A percentile compares a stretch with the other conserved stretches of the same genome.
These are phyloP conservation scores for Magnaporthales sp. DNA, from an alignment of 2,329 filamentous ascomycete species.

Conservation along the genomic window DNA sequence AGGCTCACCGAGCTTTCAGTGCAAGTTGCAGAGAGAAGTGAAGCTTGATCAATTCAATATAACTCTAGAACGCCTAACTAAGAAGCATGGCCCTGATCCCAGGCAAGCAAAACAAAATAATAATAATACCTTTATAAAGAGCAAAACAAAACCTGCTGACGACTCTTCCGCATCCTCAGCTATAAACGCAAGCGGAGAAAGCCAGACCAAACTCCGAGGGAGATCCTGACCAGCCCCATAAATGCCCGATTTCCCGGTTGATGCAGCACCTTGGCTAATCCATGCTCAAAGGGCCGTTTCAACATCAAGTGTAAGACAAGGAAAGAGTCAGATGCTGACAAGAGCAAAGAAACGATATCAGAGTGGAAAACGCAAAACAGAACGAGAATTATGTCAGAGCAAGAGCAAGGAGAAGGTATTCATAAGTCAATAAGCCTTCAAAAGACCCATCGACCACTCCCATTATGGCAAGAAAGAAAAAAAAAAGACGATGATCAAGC, in stretches of 20 bases:
- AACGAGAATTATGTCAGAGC: not conserved
- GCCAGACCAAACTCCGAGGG: not conserved
- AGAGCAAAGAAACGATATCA: not conserved
- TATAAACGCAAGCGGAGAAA: not conserved
- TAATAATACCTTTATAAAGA: too few species aligned
- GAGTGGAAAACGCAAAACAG: not conserved
- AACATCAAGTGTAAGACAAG: not conserved
- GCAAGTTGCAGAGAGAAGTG: not conserved
- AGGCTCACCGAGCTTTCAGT: not conserved
- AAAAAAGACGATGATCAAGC: not conserved
- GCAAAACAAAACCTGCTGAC: not conserved
- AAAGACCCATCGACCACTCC: not conserved
- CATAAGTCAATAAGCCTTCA: not conserved
- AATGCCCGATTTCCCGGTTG: not conserved
- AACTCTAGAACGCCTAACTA: not conserved
- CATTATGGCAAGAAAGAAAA: not conserved
- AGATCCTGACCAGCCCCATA: not conserved
- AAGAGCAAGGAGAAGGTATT: not conserved
- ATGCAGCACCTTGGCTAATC: not conserved
- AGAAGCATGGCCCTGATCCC: not conserved
- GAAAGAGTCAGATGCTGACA: not conserved
- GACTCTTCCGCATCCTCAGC: not conserved
- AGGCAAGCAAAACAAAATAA: not conserved
- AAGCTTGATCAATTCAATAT: too few species aligned
- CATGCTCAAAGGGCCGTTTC: not conserved